Conservation (phyloP, 2,329 filamentous ascomycete genomes). For the Cadophora gregata region DNA sequence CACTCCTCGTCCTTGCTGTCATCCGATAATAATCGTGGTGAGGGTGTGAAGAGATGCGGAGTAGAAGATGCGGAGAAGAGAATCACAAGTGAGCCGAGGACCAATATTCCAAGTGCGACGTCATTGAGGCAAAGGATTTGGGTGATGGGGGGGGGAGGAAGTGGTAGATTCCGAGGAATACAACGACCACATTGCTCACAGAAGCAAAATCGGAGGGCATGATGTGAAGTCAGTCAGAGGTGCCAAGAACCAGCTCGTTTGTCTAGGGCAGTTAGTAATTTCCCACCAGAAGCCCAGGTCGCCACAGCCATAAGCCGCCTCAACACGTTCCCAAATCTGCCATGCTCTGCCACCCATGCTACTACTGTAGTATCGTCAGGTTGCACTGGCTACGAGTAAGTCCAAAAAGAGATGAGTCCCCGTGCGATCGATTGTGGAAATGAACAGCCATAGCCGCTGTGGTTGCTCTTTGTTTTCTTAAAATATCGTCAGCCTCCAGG, state of each 20-base stretch:
- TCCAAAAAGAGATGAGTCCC: neutral
- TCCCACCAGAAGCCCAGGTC: neutral
- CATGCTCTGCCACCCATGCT: neutral
- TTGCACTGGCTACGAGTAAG: neutral
- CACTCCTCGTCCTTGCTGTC: neutral
- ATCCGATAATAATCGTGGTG: conserved; percentile 3
- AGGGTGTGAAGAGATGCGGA: conserved; percentile 7
- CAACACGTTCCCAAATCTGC: neutral
- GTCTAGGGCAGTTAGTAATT: neutral
- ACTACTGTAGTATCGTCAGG: neutral
- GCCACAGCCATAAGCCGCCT: neutral
- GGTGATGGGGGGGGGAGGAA: neutral
- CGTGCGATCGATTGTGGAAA: neutral
- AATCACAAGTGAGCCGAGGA: conserved; percentile 7
- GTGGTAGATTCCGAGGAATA: neutral
- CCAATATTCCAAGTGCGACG: neutral
- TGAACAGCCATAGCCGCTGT: neutral
- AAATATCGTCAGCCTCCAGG: neutral
- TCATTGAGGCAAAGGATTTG: neutral
- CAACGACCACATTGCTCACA: no score
- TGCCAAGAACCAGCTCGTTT: neutral
- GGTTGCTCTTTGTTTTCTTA: neutral
- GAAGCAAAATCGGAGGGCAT: neutral
- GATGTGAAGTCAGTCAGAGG: neutral
- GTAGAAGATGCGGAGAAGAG: conserved; percentile 2